Conservation (phyloP, 306 rosid genomes). For the Inga laurina region DNA sequence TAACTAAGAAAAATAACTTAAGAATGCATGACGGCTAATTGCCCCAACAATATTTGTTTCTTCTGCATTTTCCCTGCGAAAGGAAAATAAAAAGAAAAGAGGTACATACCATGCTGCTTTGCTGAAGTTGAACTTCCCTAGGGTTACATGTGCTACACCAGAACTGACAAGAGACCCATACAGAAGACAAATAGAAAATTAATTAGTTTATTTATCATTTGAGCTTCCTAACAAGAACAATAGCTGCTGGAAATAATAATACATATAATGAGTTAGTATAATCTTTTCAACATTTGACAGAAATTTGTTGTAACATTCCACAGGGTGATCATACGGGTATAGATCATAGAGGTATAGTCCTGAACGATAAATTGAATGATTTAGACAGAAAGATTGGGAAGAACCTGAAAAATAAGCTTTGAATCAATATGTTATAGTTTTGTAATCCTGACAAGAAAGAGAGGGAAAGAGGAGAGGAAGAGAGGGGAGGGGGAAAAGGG, state of each 20-base stretch:
- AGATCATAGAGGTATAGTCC: not conserved
- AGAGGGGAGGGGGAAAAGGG: too few relatives aligned
- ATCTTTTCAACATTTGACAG: conserved; percentile 3
- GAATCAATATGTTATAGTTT: not conserved
- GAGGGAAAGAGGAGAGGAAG: too few relatives aligned
- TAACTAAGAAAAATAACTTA: not conserved
- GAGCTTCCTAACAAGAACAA: not conserved
- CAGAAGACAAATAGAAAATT: too few relatives aligned
- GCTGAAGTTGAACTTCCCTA: not conserved
- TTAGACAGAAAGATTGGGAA: not conserved
- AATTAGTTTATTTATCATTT: too few relatives aligned
- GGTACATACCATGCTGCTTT: not conserved
- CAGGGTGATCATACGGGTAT: not conserved
- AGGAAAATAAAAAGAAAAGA: not conserved
- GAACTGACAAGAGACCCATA: too few relatives aligned
- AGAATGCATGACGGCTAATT: not conserved
- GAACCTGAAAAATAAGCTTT: not conserved
- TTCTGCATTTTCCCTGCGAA: not conserved
- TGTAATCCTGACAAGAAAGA: too few relatives aligned
- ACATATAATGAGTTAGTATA: not conserved
- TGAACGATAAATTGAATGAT: not conserved
- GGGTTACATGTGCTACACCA: conserved; percentile 2
- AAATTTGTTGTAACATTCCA: not conserved
- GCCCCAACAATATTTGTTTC: not conserved
- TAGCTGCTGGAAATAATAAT: not conserved